Percentiles rank a stretch among this genome's conserved stretches.
These are phyloP conservation scores for Venturia carpophila DNA, from an alignment of 2,329 filamentous ascomycete genomes.

Conservation along the genomic window DNA sequence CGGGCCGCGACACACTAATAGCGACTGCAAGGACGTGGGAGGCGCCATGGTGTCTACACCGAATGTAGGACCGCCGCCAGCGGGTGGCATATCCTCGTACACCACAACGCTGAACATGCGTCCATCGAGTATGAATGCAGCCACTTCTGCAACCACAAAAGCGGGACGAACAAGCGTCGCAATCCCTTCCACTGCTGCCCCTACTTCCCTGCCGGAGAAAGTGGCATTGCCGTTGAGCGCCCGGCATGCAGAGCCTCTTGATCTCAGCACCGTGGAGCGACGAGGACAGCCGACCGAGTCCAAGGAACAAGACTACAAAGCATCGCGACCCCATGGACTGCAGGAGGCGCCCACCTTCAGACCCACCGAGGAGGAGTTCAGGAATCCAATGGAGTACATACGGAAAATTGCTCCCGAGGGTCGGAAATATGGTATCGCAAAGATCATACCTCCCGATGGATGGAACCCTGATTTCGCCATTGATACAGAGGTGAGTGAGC, in stretches of 20 bases:
- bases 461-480: slow-evolving; percentile 97
- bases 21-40: background rate
- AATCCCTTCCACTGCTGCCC: background rate
- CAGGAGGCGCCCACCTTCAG: slow-evolving; percentile 84
- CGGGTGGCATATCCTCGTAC: slow-evolving; percentile 2
- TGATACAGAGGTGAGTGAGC: slow-evolving; percentile 79
- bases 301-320: slow-evolving; percentile 61
- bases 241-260: slow-evolving; percentile 60
- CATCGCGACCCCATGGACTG: slow-evolving; percentile 72
- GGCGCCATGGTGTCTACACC: slow-evolving; percentile 9
- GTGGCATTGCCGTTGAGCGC: slow-evolving; percentile 41
- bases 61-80: slow-evolving; percentile 3
- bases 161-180: slow-evolving; percentile 1
- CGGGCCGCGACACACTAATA: background rate
- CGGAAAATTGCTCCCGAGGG: slow-evolving; percentile 84
- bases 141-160: background rate
- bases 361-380: slow-evolving; percentile 89
- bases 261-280: slow-evolving; percentile 84
- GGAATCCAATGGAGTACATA: slow-evolving; percentile 88
- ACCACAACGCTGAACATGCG: slow-evolving; percentile 17
- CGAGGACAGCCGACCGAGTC: slow-evolving; percentile 63
- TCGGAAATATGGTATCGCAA: slow-evolving; percentile 82
- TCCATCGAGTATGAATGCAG: slow-evolving; percentile 6
- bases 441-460: slow-evolving; percentile 84
- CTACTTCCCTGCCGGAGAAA: slow-evolving; percentile 17